Evolutionary conservation across 2,329 filamentous ascomycete genomes (phyloP).

Genomic region (Aspergillus costaricaensis): DNA sequence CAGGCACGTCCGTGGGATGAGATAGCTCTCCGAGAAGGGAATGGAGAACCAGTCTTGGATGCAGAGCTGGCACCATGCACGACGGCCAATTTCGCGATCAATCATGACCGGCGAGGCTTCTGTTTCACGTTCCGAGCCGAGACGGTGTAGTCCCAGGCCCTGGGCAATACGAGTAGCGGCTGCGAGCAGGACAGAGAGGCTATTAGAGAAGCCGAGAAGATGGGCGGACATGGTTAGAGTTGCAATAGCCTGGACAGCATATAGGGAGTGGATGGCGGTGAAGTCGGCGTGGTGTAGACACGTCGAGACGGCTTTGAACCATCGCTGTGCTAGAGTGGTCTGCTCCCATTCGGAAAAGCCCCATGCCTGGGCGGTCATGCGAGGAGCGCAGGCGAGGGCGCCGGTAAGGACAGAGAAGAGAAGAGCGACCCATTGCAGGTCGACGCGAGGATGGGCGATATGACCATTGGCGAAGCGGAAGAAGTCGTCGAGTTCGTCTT

Average conservation of each 20-base stretch:
- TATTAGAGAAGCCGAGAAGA: slow-evolving; percentile 51
- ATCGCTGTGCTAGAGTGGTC: slow-evolving; percentile 44
- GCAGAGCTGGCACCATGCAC: slow-evolving; percentile 43
- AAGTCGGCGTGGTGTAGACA: slow-evolving; percentile 52
- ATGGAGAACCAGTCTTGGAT: slow-evolving; percentile 49
- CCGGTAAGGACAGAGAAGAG: slow-evolving; percentile 50
- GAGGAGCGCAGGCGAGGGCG: slow-evolving; percentile 46
- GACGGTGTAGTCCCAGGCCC: slow-evolving; percentile 49
- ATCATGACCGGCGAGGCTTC: slow-evolving; percentile 25
- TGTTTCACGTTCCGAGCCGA: slow-evolving; percentile 25
- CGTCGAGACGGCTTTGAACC: slow-evolving; percentile 49
- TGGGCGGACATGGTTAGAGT: slow-evolving; percentile 54
- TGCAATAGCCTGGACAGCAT: slow-evolving; percentile 51
- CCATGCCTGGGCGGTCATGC: slow-evolving; percentile 41
- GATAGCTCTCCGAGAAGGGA: slow-evolving; percentile 43
- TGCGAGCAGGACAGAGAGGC: slow-evolving; percentile 49
- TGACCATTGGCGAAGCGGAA: slow-evolving; percentile 29
- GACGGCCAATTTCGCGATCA: slow-evolving; percentile 39
- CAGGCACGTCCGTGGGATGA: slow-evolving; percentile 40
- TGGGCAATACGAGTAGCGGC: slow-evolving; percentile 52
- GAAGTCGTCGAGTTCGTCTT: slow-evolving; percentile 37
- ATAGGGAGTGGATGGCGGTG: slow-evolving; percentile 46
- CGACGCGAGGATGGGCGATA: slow-evolving; percentile 35
- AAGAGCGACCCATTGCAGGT: slow-evolving; percentile 51
- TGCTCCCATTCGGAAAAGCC: slow-evolving; percentile 49